Percentiles rank a stretch among this genome's conserved stretches.
phyloP scores from a whole-genome alignment of 2,329 filamentous ascomycete species.

The Aspergillus melleus region DNA sequence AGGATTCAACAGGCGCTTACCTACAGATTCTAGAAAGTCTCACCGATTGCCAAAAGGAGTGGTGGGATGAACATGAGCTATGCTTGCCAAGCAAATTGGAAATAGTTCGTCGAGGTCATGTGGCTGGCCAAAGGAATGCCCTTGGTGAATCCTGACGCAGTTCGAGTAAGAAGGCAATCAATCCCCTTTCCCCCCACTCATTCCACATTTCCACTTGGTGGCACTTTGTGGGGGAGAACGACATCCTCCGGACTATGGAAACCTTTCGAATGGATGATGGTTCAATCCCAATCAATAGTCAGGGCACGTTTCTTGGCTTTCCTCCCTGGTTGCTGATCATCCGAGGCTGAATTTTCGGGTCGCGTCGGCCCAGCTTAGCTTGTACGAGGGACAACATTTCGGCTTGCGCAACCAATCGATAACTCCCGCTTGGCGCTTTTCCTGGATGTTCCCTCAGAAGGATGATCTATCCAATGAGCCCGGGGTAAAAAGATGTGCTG shows the following conservation, averaged over 20 bases:
- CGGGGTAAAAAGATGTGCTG: conserved; percentile 7
- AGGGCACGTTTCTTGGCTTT: conserved; percentile 23
- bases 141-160: not conserved
- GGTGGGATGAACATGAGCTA: not conserved
- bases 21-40: not conserved
- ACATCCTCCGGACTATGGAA: not conserved
- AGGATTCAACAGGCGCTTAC: not conserved
- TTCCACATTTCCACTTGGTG: not conserved
- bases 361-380: conserved; percentile 20
- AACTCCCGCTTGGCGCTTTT: conserved; percentile 7
- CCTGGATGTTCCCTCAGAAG: conserved; percentile 1
- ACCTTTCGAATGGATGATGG: not conserved
- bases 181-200: not conserved
- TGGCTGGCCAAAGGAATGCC: not conserved
- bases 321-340: conserved; percentile 33
- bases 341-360: conserved; percentile 32
- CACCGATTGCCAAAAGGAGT: not conserved
- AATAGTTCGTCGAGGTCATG: not conserved
- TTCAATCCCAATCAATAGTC: conserved; percentile 12
- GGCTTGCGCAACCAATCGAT: conserved; percentile 4
- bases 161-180: not conserved
- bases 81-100: not conserved
- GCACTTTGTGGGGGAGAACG: not conserved
- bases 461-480: not conserved
- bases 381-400: conserved; percentile 14